Conservation (phyloP, 2,329 filamentous ascomycete species). For the Trichophyton simii region DNA sequence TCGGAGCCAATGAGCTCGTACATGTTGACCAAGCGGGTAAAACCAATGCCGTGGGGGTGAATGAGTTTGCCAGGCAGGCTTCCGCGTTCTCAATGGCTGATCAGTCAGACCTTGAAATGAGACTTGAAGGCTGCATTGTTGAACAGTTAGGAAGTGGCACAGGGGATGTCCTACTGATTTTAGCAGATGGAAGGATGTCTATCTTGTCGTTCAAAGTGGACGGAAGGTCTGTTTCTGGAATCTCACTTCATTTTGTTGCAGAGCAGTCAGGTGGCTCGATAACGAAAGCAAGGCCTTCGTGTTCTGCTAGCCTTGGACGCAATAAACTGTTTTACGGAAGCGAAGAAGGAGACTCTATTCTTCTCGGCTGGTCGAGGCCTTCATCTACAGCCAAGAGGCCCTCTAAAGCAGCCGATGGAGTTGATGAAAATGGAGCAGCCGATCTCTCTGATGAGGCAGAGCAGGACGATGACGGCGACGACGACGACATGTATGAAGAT, state of each 20-base stretch:
- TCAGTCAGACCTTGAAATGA: constrained; percentile 67
- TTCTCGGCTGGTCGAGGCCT: constrained; percentile 67
- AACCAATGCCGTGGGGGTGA: constrained; percentile 82
- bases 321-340: constrained; percentile 73
- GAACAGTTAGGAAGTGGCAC: constrained; percentile 63
- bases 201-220: constrained; percentile 75
- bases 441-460: constrained; percentile 48
- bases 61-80: constrained; percentile 70
- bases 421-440: constrained; percentile 12
- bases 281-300: constrained; percentile 53
- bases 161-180: constrained; percentile 72
- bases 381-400: constrained; percentile 49
- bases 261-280: constrained; percentile 50
- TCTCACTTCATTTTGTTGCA: constrained; percentile 57
- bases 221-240: constrained; percentile 77
- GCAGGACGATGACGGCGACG: constrained; percentile 49
- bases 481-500: constrained; percentile 48
- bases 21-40: constrained; percentile 95
- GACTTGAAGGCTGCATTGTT: constrained; percentile 67
- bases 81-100: constrained; percentile 78
- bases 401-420: constrained; percentile 31
- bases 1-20: constrained; percentile 82
- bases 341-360: constrained; percentile 65
- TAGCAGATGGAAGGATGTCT: constrained; percentile 61
- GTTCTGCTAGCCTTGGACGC: constrained; percentile 54